Evolutionary conservation across 2,329 filamentous ascomycete species (phyloP).

Genomic region (Penicillium thymicola): DNA sequence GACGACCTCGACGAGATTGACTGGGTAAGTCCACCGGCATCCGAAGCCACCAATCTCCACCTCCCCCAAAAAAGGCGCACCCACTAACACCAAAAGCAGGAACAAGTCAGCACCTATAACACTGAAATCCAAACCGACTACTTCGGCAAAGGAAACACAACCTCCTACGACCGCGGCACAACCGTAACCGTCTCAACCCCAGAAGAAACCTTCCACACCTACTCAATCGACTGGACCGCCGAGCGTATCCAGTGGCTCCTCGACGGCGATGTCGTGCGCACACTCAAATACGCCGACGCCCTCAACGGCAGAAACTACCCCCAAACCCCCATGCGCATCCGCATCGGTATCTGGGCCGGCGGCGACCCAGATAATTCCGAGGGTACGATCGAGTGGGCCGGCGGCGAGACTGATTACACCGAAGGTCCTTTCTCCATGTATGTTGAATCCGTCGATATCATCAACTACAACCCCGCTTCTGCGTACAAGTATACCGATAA

Average conservation of each 20-base stretch:
- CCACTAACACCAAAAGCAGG: conserved; percentile 22
- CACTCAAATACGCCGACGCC: conserved; percentile 60
- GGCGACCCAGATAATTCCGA: conserved; percentile 47
- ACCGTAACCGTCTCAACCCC: conserved; percentile 67
- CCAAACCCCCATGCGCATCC: conserved; percentile 70
- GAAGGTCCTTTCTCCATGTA: conserved; percentile 70
- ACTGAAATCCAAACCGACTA: conserved; percentile 73
- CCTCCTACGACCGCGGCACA: conserved; percentile 76
- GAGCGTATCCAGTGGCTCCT: conserved; percentile 63
- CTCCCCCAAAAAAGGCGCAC: background rate
- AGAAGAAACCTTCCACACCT: conserved; percentile 45
- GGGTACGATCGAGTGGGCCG: conserved; percentile 65
- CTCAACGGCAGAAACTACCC: conserved; percentile 60
- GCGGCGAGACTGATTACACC: conserved; percentile 64
- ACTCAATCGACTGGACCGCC: conserved; percentile 63
- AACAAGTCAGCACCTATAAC: conserved; percentile 38
- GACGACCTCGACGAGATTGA: conserved; percentile 94
- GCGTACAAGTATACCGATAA: conserved; percentile 64
- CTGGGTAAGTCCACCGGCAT: conserved; percentile 70
- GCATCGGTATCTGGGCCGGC: conserved; percentile 67
- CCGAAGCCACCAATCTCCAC: background rate
- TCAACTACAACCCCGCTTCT: conserved; percentile 58
- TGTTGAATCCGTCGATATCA: conserved; percentile 59
- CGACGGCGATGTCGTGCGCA: conserved; percentile 60
- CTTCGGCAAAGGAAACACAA: conserved; percentile 86